Conservation (phyloP, 495 filamentous ascomycete species). For the Lichenothelia convexa region DNA sequence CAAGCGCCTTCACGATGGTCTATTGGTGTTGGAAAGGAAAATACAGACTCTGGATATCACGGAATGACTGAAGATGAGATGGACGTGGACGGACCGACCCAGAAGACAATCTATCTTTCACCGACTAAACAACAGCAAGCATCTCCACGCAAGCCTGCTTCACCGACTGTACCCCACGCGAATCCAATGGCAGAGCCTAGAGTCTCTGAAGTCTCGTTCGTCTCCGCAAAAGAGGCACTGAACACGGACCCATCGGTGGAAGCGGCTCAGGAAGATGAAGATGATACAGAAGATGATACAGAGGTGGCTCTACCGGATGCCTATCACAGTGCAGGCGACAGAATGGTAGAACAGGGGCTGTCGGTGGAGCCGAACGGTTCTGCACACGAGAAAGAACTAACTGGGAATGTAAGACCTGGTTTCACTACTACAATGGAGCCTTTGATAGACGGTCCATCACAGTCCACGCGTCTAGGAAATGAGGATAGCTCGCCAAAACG, state of each 20-base stretch:
- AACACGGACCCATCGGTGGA: no score
- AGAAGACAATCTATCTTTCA: not conserved
- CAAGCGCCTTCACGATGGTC: not conserved
- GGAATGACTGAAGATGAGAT: conserved; percentile 45
- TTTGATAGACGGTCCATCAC: no score
- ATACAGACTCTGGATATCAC: conserved; percentile 64
- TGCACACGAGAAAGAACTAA: no score
- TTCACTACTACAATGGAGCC: no score
- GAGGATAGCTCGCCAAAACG: no score
- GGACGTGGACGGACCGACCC: conserved; percentile 18
- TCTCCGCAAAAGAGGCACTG: conserved; percentile 5
- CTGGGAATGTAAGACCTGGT: no score
- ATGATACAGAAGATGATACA: conserved; percentile 4
- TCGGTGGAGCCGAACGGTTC: no score
- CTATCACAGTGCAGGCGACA: no score
- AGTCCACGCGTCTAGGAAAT: no score
- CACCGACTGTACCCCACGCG: not conserved
- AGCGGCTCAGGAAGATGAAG: conserved; percentile 2
- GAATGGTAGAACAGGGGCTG: no score
- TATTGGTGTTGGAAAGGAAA: conserved; percentile 11
- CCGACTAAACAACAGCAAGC: not conserved
- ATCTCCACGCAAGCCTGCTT: no score
- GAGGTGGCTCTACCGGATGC: not conserved
- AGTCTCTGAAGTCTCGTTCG: conserved; percentile 2
- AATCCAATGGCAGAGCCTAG: not conserved